Evolutionary conservation across 192 early-diverging fungal species (phyloP).

Genomic region (Funneliformis geosporum): DNA sequence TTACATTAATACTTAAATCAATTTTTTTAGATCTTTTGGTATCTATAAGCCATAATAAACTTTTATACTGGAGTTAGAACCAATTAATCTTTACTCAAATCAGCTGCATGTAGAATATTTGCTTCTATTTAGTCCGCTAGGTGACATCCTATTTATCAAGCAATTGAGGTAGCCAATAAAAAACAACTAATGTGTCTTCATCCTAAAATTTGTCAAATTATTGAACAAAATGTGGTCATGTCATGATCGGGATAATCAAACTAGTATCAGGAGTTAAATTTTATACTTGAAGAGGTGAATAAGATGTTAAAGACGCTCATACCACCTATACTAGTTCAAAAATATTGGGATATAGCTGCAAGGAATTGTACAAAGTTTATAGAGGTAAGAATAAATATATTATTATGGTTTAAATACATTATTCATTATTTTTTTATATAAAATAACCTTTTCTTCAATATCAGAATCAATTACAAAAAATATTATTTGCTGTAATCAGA

Average conservation of each 20-base stretch:
- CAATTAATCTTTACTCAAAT: too few relatives aligned
- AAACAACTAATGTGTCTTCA: background rate
- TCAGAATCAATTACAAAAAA: too few relatives aligned
- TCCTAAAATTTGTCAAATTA: background rate
- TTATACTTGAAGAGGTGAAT: constrained; percentile 8
- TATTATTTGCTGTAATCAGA: too few relatives aligned
- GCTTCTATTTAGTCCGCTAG: background rate
- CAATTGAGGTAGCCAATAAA: constrained; percentile 2
- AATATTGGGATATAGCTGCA: background rate
- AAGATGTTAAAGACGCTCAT: constrained; percentile 6
- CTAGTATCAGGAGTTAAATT: background rate
- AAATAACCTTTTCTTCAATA: too few relatives aligned
- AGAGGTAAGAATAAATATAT: too few relatives aligned
- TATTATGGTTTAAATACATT: too few relatives aligned
- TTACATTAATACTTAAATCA: background rate
- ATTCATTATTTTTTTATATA: too few relatives aligned
- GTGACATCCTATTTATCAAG: background rate
- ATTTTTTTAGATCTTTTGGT: background rate
- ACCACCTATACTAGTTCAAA: background rate
- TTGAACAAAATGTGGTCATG: background rate
- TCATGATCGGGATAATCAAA: background rate
- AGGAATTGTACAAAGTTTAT: background rate
- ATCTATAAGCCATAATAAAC: too few relatives aligned
- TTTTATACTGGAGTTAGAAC: background rate
- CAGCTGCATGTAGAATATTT: too few relatives aligned